phyloP scores from a whole-genome alignment of 495 filamentous ascomycete genomes.

The Penicillium taxi region DNA sequence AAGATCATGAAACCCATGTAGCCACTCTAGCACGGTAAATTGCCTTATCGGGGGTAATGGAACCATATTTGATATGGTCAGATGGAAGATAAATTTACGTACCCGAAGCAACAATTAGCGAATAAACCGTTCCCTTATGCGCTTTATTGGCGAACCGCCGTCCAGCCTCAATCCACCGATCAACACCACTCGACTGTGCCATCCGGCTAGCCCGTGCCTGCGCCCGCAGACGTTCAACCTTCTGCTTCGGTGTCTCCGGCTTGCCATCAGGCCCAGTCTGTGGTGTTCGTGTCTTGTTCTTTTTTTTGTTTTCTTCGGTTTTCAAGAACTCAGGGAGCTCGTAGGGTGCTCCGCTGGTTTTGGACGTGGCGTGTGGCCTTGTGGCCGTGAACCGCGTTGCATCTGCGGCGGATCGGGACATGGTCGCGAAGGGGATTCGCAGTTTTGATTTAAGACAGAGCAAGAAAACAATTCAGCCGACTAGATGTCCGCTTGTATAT shows the following conservation, averaged over 20 bases:
- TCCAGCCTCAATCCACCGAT: conserved; percentile 59
- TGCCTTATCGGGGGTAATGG: too few species aligned
- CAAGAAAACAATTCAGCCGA: too few species aligned
- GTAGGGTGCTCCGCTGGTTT: conserved; percentile 39
- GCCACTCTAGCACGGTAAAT: too few species aligned
- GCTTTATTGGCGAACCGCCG: conserved; percentile 72
- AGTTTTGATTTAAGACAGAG: too few species aligned
- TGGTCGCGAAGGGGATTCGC: conserved; percentile 19
- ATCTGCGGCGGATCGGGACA: conserved; percentile 84
- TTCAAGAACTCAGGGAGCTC: conserved; percentile 31
- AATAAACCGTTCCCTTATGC: conserved; percentile 67
- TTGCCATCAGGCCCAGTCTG: conserved; percentile 24
- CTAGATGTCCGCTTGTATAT: too few species aligned
- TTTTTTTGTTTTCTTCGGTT: conserved; percentile 14
- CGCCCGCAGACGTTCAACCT: conserved; percentile 76
- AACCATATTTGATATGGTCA: too few species aligned
- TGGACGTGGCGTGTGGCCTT: conserved; percentile 75
- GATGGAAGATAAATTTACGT: too few species aligned
- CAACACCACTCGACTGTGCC: conserved; percentile 54
- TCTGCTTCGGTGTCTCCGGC: conserved; percentile 78
- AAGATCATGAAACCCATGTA: too few species aligned
- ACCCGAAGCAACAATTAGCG: conserved; percentile 76
- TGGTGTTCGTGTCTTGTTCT: conserved; percentile 15
- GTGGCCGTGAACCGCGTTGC: conserved; percentile 94
- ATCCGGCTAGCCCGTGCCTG: conserved; percentile 63